Conservation (phyloP, 2,329 filamentous ascomycete species). For the Sphaerulina vaccinii region DNA sequence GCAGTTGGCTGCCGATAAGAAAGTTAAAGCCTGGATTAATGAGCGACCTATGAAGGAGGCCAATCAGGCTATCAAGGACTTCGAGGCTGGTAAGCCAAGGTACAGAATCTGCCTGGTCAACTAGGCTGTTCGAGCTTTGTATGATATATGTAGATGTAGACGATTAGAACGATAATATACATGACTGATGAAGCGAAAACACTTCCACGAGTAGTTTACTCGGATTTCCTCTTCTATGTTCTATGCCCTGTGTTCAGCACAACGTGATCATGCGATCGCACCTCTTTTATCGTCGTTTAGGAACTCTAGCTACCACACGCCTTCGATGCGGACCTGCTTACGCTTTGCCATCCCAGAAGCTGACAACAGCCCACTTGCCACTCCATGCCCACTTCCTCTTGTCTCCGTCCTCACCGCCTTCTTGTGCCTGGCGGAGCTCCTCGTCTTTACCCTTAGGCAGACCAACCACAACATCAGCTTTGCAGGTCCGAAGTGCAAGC, state of each 20-base stretch:
- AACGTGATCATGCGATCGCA: no score
- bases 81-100: slow-evolving; percentile 55
- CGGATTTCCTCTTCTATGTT: no score
- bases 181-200: no score
- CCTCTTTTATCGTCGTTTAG: no score
- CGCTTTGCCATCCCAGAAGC: slow-evolving; percentile 69
- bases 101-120: slow-evolving; percentile 45
- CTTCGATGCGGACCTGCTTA: background rate
- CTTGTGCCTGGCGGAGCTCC: slow-evolving; percentile 65
- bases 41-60: slow-evolving; percentile 57
- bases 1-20: slow-evolving; percentile 57
- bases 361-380: slow-evolving; percentile 93
- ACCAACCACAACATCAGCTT: slow-evolving; percentile 92
- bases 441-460: slow-evolving; percentile 81
- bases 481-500: slow-evolving; percentile 87
- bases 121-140: slow-evolving; percentile 13
- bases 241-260: no score
- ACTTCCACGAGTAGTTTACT: no score
- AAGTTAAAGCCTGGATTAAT: slow-evolving; percentile 63
- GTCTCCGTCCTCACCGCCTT: slow-evolving; percentile 67
- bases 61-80: slow-evolving; percentile 57
- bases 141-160: background rate
- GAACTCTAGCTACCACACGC: no score
- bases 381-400: slow-evolving; percentile 90
- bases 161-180: no score